Percentiles rank a stretch among this genome's conserved stretches.
Evolutionary conservation across 192 early-diverging fungal species (phyloP).

Genomic region (Linderina pennispora): DNA sequence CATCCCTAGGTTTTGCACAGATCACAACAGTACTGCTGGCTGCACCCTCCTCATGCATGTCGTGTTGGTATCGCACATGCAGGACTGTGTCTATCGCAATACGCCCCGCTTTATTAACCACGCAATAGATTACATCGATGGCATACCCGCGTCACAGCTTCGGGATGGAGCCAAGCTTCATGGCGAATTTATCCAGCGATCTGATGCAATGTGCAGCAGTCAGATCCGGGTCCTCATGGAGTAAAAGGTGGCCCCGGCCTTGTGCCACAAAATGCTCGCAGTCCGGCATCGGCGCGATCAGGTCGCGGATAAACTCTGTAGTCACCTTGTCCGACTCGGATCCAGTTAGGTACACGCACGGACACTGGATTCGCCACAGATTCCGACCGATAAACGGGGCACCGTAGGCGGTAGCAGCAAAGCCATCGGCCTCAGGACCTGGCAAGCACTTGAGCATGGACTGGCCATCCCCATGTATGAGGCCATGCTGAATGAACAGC

Average conservation of each 20-base stretch:
- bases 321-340: constrained; percentile 12
- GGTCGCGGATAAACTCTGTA: constrained; percentile 4
- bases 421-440: constrained; percentile 18
- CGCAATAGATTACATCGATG: too few relatives aligned
- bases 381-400: constrained; percentile 8
- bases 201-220: constrained; percentile 9
- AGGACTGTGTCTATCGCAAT: too few relatives aligned
- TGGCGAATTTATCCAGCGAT: constrained; percentile 13
- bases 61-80: too few relatives aligned
- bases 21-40: too few relatives aligned
- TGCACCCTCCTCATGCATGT: too few relatives aligned
- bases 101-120: too few relatives aligned
- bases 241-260: constrained; percentile 22
- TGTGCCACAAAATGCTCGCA: constrained; percentile 18
- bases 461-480: constrained; percentile 8
- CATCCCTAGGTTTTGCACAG: too few relatives aligned
- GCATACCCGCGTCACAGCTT: too few relatives aligned
- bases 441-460: constrained; percentile 36
- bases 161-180: too few relatives aligned
- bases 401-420: constrained; percentile 6
- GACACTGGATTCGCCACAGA: constrained; percentile 19
- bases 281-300: constrained; percentile 10
- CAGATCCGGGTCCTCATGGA: constrained; percentile 16
- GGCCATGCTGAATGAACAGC: constrained; percentile 16
- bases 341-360: constrained; percentile 25